Evolutionary conservation across 495 filamentous ascomycete species (phyloP).

Genomic region (Tetracladium marchalianum): DNA sequence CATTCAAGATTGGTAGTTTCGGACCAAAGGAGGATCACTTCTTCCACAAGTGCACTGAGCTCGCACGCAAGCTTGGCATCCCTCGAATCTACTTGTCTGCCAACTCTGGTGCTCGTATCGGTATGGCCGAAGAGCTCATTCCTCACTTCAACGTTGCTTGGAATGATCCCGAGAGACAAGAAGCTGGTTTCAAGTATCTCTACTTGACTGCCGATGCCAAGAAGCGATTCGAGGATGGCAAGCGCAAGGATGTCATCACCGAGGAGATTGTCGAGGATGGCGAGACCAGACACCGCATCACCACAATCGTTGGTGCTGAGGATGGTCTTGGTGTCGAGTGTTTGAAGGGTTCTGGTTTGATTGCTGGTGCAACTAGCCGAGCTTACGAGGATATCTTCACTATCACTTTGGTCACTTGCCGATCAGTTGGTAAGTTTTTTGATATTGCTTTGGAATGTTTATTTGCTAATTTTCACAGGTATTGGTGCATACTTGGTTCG

Average conservation of each 20-base stretch:
- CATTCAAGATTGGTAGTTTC: constrained; percentile 96
- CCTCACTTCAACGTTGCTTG: constrained; percentile 94
- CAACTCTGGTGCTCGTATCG: constrained; percentile 98
- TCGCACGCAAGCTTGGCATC: constrained; percentile 86
- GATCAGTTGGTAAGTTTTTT: constrained; percentile 61
- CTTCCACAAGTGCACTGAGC: constrained; percentile 97
- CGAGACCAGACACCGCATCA: constrained; percentile 88
- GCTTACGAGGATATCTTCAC: constrained; percentile 99
- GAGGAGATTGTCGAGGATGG: constrained; percentile 78
- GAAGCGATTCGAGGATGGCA: constrained; percentile 77
- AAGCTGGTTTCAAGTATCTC: constrained; percentile 96
- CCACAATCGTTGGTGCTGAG: constrained; percentile 86
- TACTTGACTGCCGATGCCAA: constrained; percentile 84
- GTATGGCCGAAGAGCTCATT: constrained; percentile 93
- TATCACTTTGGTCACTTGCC: constrained; percentile 93
- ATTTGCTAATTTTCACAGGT: constrained; percentile 32
- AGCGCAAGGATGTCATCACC: constrained; percentile 75
- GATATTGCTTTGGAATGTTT: constrained; percentile 20
- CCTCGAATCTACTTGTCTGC: constrained; percentile 96
- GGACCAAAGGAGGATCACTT: constrained; percentile 93
- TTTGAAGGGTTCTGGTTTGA: constrained; percentile 91
- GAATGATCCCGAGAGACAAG: constrained; percentile 77
- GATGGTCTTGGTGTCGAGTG: constrained; percentile 97
- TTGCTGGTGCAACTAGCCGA: constrained; percentile 92
- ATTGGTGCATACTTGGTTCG: constrained; percentile 98